Percentiles rank a stretch among this genome's conserved stretches.
phyloP scores from a whole-genome alignment of 78 protist genomes.

The Guillardia theta region DNA sequence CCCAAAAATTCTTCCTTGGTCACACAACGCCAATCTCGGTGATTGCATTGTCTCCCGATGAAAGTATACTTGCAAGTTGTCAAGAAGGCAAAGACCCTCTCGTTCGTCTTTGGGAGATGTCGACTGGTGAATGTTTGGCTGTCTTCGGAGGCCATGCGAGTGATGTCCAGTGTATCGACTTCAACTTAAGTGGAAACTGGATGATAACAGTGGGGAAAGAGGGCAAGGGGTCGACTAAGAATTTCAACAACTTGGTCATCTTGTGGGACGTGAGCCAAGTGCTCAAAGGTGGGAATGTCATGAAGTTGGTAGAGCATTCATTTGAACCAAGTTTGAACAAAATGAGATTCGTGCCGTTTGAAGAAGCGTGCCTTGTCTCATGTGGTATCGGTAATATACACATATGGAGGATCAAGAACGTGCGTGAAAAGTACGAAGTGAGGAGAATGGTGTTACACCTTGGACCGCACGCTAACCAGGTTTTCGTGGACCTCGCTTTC shows the following conservation, averaged over 20 bases:
- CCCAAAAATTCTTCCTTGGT: neutral
- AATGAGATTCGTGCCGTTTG: neutral
- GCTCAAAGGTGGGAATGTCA: neutral
- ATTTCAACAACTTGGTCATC: neutral
- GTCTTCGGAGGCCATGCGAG: neutral
- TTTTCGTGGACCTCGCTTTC: conserved; percentile 27
- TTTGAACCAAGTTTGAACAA: neutral
- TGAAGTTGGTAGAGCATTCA: neutral
- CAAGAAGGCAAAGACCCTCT: neutral
- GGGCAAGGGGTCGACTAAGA: neutral
- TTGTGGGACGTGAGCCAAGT: conserved; percentile 20
- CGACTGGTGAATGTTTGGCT: conserved; percentile 14
- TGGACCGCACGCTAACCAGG: neutral
- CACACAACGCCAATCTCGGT: neutral
- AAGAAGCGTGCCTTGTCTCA: neutral
- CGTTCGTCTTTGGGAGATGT: conserved; percentile 16
- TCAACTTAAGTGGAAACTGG: neutral
- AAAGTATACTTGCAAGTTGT: neutral
- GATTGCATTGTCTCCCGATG: neutral
- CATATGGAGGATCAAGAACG: neutral
- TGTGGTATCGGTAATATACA: neutral
- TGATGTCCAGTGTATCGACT: conserved; percentile 13
- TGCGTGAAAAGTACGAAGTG: neutral
- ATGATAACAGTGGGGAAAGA: conserved; percentile 20
- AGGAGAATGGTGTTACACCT: neutral